Conservation (phyloP, 805 yeast genomes). For the Spathaspora girioi region DNA sequence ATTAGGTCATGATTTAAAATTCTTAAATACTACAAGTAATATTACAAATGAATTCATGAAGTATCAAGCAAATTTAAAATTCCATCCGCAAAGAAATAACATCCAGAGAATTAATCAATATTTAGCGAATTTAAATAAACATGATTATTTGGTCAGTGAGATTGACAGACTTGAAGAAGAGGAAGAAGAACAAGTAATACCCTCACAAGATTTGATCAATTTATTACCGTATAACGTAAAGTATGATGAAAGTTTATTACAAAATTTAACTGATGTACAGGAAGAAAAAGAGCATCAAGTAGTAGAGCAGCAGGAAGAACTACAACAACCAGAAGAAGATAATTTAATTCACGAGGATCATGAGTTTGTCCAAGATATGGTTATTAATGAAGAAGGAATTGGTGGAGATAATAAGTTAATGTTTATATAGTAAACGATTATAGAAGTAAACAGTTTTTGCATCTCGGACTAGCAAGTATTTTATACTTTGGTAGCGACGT, state of each 20-base stretch:
- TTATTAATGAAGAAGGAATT: conserved; percentile 18
- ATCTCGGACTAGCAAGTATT: too few species aligned
- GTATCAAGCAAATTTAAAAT: conserved; percentile 23
- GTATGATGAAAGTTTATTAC: conserved; percentile 21
- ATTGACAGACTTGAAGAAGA: conserved; percentile 18
- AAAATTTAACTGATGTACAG: conserved; percentile 13
- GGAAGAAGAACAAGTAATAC: conserved; percentile 11
- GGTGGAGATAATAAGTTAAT: conserved; percentile 22
- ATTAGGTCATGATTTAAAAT: conserved; percentile 36
- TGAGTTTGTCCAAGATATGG: background rate
- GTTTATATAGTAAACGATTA: conserved; percentile 7
- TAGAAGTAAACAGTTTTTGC: too few species aligned
- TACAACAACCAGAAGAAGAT: conserved; percentile 1
- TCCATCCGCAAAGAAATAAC: conserved; percentile 22
- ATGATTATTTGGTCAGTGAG: conserved; percentile 26
- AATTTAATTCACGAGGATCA: conserved; percentile 3
- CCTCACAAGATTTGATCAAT: conserved; percentile 20
- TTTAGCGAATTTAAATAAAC: conserved; percentile 20
- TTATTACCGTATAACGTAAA: conserved; percentile 30
- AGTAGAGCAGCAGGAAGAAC: conserved; percentile 18
- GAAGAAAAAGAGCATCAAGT: conserved; percentile 23
- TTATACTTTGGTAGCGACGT: too few species aligned
- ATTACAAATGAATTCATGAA: conserved; percentile 23
- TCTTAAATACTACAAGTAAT: conserved; percentile 19
- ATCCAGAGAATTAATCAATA: conserved; percentile 19